Evolutionary conservation across 2,329 filamentous ascomycete genomes (phyloP).

Genomic region (Ilyonectria destructans): DNA sequence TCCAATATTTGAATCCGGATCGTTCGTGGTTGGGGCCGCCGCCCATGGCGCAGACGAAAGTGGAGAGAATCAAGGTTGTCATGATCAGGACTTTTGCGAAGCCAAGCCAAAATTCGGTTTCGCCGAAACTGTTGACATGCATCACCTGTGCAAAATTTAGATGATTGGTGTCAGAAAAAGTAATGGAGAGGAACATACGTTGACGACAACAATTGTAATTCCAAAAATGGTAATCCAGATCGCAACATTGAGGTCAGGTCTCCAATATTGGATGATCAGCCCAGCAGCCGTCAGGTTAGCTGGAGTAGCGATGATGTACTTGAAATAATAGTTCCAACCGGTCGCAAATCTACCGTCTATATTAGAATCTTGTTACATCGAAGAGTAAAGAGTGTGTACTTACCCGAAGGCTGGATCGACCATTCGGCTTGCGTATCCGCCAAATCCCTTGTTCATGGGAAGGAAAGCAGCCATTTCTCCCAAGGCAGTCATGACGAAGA

Average conservation of each 20-base stretch:
- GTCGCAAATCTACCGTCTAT: conserved; percentile 56
- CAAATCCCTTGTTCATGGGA: conserved; percentile 50
- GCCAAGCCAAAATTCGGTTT: conserved; percentile 66
- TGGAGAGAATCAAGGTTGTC: conserved; percentile 53
- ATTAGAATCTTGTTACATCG: background rate
- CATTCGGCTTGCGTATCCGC: conserved; percentile 50
- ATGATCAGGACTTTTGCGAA: conserved; percentile 63
- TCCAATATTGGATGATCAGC: conserved; percentile 58
- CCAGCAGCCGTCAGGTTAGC: conserved; percentile 59
- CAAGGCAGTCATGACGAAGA: conserved; percentile 68
- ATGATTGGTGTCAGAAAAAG: background rate
- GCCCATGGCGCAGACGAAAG: conserved; percentile 55
- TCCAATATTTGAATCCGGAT: conserved; percentile 63
- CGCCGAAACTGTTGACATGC: conserved; percentile 61
- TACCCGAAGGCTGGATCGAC: conserved; percentile 53
- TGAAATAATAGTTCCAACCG: conserved; percentile 66
- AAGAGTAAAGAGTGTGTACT: background rate
- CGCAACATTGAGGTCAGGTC: conserved; percentile 56
- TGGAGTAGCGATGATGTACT: conserved; percentile 58
- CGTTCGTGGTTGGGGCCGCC: conserved; percentile 57
- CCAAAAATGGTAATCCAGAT: conserved; percentile 58
- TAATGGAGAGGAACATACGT: conserved; percentile 31
- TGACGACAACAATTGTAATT: conserved; percentile 54
- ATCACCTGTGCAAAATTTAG: conserved; percentile 46
- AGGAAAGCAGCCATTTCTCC: conserved; percentile 54